Base-by-base conservation (phyloP, 192 early-diverging fungal genomes). In the Backusella tuberculispora region DNA sequence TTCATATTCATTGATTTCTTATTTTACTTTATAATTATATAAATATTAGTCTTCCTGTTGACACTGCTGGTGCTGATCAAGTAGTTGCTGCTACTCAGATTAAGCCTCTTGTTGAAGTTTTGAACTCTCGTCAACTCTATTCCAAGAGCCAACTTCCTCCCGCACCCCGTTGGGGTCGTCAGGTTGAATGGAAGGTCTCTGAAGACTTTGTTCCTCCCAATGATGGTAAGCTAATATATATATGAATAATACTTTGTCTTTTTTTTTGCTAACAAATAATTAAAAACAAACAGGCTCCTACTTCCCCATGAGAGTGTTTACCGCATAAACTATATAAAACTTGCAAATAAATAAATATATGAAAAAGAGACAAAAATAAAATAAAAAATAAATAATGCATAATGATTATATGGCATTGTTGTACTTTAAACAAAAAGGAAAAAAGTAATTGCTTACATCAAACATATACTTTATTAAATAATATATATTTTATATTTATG, bases 31-130 rank as follows among this genome's bases (percentile, higher is more conserved):
- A 34, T 34, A 34, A 34, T 34, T 34, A 34, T 34, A n/a, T 41
- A 19, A 17, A 37, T 60, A 64, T 40, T 53, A 74, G 74, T 63
- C 64, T 75, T 60, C 70, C 78, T 68, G 7, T 64, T 29, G 75
- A 70, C 66, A 50, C 42, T 17, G 48, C 71, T 44, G 72, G 48
- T 63, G 75, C 66, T 37, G 44, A 68, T 26, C 42, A 77, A 15
- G 64, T 74, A 12, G 75, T 72, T 41, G 71, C 69, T 48, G 50
- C 67, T 19, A 64, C 70, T n/a, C 48, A 75, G 17, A 38, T 66
- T 29, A 75, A 78, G 66, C 76, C 80, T 48, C 76, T 82, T 43
- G 73, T 71, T 5, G 74, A 82, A 63, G 76, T 82, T 15, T 72
- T 82, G 63, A 75, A 63, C 46, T 53, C 69, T 21, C 78, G 73